phyloP scores from a whole-genome alignment of 208 protist genomes.

The Phytomonas francai region DNA sequence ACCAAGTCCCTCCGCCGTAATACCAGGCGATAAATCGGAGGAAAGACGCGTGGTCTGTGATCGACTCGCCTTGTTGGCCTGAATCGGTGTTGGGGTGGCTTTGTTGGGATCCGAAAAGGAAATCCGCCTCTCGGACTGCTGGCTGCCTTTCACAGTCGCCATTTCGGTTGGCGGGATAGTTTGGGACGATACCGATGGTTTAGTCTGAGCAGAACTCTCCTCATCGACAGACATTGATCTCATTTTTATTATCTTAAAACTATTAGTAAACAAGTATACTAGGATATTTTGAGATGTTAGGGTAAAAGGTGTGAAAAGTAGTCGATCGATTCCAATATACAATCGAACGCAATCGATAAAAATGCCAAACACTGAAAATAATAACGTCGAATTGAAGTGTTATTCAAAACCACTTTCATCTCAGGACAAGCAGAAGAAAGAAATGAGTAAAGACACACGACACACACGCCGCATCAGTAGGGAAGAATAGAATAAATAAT shows the following conservation, averaged over 20 bases:
- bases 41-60: background rate
- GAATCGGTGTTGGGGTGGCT: background rate
- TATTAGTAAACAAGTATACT: background rate
- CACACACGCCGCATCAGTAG: background rate
- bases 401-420: background rate
- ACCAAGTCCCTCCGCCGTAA: background rate
- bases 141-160: background rate
- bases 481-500: too few species aligned
- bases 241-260: background rate
- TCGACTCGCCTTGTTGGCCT: background rate
- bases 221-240: background rate
- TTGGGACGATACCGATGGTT: background rate
- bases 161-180: background rate
- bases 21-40: background rate
- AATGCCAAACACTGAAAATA: background rate
- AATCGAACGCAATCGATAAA: background rate
- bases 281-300: background rate
- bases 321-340: background rate
- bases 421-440: background rate
- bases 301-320: background rate
- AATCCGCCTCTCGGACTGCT: background rate
- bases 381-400: background rate
- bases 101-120: background rate
- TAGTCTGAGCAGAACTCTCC: background rate
- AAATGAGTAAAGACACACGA: background rate